Evolutionary conservation across 179 eudicot species (phyloP).

Genomic region (Camellia oleifera): DNA sequence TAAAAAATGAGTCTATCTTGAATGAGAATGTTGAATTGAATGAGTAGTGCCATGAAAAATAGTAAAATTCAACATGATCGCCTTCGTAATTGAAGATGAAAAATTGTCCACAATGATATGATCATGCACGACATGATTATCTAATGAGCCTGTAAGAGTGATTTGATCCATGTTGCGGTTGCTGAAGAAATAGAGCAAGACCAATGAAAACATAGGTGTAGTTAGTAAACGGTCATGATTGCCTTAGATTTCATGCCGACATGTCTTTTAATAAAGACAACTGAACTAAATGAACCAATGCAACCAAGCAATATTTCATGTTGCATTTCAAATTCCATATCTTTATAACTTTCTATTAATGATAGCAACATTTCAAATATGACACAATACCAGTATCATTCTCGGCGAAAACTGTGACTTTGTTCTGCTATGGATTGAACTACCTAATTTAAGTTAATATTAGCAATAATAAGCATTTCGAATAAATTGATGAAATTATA

Average conservation of each 20-base stretch:
- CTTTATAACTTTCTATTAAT: not conserved
- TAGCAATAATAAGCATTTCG: not conserved
- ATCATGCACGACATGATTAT: not conserved
- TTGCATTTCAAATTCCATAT: not conserved
- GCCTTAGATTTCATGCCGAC: not conserved
- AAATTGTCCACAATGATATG: not conserved
- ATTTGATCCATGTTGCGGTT: not conserved
- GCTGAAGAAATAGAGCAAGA: not conserved
- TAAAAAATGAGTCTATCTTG: not conserved
- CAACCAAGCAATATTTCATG: not conserved
- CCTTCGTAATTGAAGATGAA: not conserved
- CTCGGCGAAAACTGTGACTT: not conserved
- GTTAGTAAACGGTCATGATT: not conserved
- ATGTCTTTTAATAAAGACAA: not conserved
- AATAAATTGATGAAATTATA: not conserved
- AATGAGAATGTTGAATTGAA: not conserved
- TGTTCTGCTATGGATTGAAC: not conserved
- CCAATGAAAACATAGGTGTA: not conserved
- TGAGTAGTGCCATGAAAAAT: not conserved
- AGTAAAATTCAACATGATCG: not conserved
- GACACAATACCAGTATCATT: not conserved
- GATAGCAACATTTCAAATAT: not conserved
- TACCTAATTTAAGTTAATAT: not conserved
- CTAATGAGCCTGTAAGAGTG: not conserved
- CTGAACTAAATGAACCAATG: not conserved